Evolutionary conservation across 495 filamentous ascomycete genomes (phyloP).

Genomic region (Darksidea phi): DNA sequence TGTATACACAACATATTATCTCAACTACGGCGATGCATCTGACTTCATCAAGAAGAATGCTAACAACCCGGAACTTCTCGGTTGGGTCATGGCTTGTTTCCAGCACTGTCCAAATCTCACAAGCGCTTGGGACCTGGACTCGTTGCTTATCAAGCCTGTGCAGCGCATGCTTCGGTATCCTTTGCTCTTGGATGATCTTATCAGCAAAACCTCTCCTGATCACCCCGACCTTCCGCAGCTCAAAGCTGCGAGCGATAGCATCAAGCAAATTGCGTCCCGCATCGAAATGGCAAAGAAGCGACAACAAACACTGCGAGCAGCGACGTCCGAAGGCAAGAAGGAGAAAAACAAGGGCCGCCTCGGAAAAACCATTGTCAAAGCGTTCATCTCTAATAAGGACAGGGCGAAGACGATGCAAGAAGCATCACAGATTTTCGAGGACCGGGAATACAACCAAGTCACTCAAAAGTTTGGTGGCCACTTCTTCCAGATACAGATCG

Average conservation of each 20-base stretch:
- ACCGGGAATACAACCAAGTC: slow-evolving; percentile 72
- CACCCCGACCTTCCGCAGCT: slow-evolving; percentile 79
- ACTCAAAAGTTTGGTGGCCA: slow-evolving; percentile 80
- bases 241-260: slow-evolving; percentile 58
- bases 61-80: slow-evolving; percentile 60
- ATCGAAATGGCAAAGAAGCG: slow-evolving; percentile 94
- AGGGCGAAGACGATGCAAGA: slow-evolving; percentile 70
- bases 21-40: slow-evolving; percentile 80
- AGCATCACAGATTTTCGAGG: slow-evolving; percentile 65
- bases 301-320: slow-evolving; percentile 82
- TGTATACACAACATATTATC: slow-evolving; percentile 80
- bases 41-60: slow-evolving; percentile 72
- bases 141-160: slow-evolving; percentile 90
- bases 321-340: slow-evolving; percentile 83
- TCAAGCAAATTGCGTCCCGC: slow-evolving; percentile 70
- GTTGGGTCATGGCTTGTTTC: slow-evolving; percentile 91
- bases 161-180: slow-evolving; percentile 92
- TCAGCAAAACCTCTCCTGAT: slow-evolving; percentile 71
- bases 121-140: slow-evolving; percentile 87
- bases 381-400: slow-evolving; percentile 81
- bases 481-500: slow-evolving; percentile 83
- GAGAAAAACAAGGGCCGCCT: slow-evolving; percentile 63
- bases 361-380: slow-evolving; percentile 63
- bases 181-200: slow-evolving; percentile 71
- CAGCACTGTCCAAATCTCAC: slow-evolving; percentile 86